Evolutionary conservation across 1,284 basidiomycete genomes (phyloP).

Genomic region (Chalciporus piperatoides): DNA sequence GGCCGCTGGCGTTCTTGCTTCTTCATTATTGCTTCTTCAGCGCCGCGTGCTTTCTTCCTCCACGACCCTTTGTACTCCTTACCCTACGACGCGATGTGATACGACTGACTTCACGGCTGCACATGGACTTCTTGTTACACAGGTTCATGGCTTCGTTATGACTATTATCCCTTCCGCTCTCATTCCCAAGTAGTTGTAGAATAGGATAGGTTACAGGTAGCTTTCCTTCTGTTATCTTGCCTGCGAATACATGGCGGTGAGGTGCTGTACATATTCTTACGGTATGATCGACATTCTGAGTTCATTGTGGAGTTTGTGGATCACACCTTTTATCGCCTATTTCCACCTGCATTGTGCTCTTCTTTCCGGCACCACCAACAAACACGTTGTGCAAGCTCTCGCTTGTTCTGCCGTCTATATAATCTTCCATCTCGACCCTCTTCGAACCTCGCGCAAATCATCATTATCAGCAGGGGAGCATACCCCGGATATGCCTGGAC

Average conservation of each 20-base stretch:
- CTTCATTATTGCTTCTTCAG: slow-evolving; percentile 11
- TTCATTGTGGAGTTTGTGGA: too few species aligned
- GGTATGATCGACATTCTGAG: too few species aligned
- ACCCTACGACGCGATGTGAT: slow-evolving; percentile 25
- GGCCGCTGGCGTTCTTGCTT: slow-evolving; percentile 18
- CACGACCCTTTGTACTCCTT: slow-evolving; percentile 18
- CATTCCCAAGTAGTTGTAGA: slow-evolving; percentile 14
- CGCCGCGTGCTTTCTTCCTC: slow-evolving; percentile 4
- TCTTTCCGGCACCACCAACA: neutral
- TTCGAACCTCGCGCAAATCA: neutral
- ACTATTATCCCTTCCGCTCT: neutral
- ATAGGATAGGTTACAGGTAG: slow-evolving; percentile 11
- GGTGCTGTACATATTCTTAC: neutral
- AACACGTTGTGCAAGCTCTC: too few species aligned
- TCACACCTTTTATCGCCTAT: too few species aligned
- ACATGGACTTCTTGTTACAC: slow-evolving; percentile 16
- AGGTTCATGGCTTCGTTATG: slow-evolving; percentile 6
- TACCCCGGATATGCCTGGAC: slow-evolving; percentile 17
- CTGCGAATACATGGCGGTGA: slow-evolving; percentile 1
- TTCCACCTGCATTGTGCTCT: too few species aligned
- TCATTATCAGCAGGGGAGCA: neutral
- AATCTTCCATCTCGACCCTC: neutral
- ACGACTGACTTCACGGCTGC: slow-evolving; percentile 24
- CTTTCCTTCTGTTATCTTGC: slow-evolving; percentile 2
- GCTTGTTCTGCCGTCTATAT: too few species aligned